A percentile compares a stretch with the other conserved stretches of the same genome.
These are phyloP conservation scores for Diaporthe longicolla DNA, from an alignment of 2,329 filamentous ascomycete species.

Conservation along the genomic window DNA sequence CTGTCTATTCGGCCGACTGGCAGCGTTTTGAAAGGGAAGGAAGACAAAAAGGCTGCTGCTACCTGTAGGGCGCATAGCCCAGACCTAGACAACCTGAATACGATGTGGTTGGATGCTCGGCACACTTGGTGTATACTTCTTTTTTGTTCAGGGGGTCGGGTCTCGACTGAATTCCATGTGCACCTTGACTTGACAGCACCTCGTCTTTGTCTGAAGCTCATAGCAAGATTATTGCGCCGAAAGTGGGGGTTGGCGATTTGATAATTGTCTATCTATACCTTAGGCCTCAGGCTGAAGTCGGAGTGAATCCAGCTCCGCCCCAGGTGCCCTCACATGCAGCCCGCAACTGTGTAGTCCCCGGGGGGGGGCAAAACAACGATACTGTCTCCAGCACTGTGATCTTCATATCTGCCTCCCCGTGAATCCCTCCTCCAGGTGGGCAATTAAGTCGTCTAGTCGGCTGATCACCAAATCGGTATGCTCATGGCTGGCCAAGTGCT, in stretches of 20 bases:
- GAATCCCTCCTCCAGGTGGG: conserved; percentile 82
- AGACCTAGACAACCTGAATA: conserved; percentile 25
- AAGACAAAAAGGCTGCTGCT: conserved; percentile 17
- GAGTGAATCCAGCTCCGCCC: not conserved
- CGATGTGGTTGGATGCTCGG: conserved; percentile 31
- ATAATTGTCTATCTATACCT: not conserved
- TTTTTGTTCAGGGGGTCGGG: not conserved
- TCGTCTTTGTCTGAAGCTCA: not conserved
- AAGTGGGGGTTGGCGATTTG: not conserved
- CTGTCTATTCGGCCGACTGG: conserved; percentile 22
- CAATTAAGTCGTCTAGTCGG: conserved; percentile 81
- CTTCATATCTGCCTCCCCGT: conserved; percentile 60
- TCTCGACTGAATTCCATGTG: not conserved
- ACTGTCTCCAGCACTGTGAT: too few species aligned
- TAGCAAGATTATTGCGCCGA: not conserved
- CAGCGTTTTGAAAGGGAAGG: conserved; percentile 12
- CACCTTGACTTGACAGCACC: not conserved
- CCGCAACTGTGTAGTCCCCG: not conserved
- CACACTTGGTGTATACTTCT: not conserved
- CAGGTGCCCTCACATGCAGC: not conserved
- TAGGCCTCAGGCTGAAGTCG: too few species aligned
- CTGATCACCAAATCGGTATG: conserved; percentile 83
- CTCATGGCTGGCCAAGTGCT: conserved; percentile 76
- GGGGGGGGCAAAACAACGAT: too few species aligned
- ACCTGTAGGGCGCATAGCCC: conserved; percentile 2